Base-by-base conservation (phyloP, 306 rosid species). In the Castanea mollissima region DNA sequence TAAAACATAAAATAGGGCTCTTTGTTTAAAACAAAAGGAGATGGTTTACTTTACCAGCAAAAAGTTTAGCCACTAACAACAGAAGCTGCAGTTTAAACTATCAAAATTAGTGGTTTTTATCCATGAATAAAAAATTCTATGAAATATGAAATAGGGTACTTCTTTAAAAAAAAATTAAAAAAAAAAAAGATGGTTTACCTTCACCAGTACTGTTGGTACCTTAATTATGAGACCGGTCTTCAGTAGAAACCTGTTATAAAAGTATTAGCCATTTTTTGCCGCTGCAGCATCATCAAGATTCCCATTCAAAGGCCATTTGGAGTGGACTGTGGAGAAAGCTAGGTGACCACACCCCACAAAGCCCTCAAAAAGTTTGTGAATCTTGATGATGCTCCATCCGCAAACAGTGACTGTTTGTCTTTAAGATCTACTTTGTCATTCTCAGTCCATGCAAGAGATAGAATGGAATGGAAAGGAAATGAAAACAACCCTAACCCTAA, bases 211-310 rank as follows among this genome's bases (percentile, higher is more conserved):
- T 16, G 23, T 65, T 65, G 71, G 46, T 31, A 27, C 41, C 70
- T 5, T 29, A 67, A 18, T 34, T 18, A 14, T 6, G 14, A 11
- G 44, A 23, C 10, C 12, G 4, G 6, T 19, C 25, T 65, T 65
- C 21, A 7, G n/a, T 65, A 16, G n/a, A 34, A 65, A 32, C 23
- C 71, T 32, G 51, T n/a, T 32, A 46, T 41, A 41, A 41, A 41
- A 41, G 11, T 16, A 32, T 23, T 78, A 80, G 89, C 83, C 86
- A 83, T 78, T 88, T 59, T 73, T 86, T 81, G 84, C 88, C 60
- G 75, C 74, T 88, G 91, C 82, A 85, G 89, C 89, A 86, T 78
- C 87, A 69, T 88, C 88, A 88, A 85, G 91, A 86, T 88, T 88
- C 91, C 86, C 91, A 86, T 46, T n/a, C 72, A 68, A 18, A 68